Evolutionary conservation across 23 red algal species (phyloP).

Genomic region (Gracilariopsis chorda): DNA sequence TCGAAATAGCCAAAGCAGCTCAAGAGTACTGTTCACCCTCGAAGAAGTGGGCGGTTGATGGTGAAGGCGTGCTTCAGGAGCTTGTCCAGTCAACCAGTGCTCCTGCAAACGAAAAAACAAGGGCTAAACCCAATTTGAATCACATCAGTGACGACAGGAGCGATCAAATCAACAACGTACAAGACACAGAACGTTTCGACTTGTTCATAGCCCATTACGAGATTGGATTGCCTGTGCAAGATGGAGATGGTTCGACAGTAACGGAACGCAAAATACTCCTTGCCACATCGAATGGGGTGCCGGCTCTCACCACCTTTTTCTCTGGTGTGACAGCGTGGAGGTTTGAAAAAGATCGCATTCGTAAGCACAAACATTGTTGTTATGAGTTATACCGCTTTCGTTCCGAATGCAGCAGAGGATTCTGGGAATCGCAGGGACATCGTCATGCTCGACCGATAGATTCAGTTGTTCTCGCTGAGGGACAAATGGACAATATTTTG

Average conservation of each 20-base stretch:
- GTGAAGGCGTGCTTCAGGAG: neutral
- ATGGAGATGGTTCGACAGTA: neutral
- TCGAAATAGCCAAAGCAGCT: neutral
- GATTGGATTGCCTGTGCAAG: neutral
- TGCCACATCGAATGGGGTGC: neutral
- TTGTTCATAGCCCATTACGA: conserved; percentile 19
- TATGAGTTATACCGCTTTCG: conserved; percentile 33
- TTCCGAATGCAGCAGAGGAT: neutral
- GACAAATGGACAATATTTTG: conserved; percentile 18
- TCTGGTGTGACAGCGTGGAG: neutral
- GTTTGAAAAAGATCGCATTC: neutral
- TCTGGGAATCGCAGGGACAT: conserved; percentile 32
- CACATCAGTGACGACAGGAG: neutral
- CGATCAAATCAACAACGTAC: neutral
- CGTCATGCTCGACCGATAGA: neutral
- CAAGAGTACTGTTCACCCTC: neutral
- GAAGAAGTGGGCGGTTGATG: neutral
- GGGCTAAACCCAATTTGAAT: neutral
- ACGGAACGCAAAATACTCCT: conserved; percentile 13
- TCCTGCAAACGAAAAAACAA: neutral
- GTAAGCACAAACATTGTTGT: neutral
- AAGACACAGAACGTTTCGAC: neutral
- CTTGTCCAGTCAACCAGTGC: neutral
- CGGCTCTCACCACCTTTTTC: neutral
- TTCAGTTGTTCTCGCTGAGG: conserved; percentile 13